phyloP scores from a whole-genome alignment of 2,329 filamentous ascomycete species.

The Diaporthe sp. region DNA sequence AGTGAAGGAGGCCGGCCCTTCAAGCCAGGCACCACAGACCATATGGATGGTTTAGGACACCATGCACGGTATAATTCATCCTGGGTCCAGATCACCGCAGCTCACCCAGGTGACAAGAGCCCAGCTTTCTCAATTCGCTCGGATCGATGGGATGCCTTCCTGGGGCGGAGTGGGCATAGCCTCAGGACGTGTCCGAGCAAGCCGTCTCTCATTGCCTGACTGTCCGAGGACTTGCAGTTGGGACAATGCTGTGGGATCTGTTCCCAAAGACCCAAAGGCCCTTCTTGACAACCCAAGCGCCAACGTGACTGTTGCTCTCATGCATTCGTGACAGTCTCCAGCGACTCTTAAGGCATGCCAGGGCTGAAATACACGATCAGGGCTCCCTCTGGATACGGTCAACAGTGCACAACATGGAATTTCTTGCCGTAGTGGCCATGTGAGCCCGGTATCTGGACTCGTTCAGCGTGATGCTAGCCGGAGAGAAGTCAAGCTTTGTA shows the following conservation, averaged over 20 bases:
- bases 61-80: background rate
- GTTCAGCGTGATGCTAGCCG: constrained; percentile 76
- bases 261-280: background rate
- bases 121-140: background rate
- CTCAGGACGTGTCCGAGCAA: background rate
- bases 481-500: constrained; percentile 70
- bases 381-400: constrained; percentile 35
- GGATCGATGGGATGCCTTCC: constrained; percentile 37
- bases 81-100: background rate
- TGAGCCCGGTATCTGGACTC: constrained; percentile 71
- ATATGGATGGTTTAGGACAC: background rate
- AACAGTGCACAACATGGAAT: constrained; percentile 62
- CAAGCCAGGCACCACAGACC: background rate
- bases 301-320: background rate
- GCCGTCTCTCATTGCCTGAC: background rate
- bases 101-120: background rate
- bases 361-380: background rate
- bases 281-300: no score
- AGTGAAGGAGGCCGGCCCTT: background rate
- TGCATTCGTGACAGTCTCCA: background rate
- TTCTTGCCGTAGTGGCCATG: constrained; percentile 75
- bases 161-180: background rate
- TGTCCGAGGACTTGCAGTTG: background rate
- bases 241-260: background rate
- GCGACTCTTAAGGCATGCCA: no score